A percentile compares a stretch with the other conserved stretches of the same genome.
Conservation (phyloP, 371 early-diverging fungal genomes). For the Mucor circinelloides region DNA sequence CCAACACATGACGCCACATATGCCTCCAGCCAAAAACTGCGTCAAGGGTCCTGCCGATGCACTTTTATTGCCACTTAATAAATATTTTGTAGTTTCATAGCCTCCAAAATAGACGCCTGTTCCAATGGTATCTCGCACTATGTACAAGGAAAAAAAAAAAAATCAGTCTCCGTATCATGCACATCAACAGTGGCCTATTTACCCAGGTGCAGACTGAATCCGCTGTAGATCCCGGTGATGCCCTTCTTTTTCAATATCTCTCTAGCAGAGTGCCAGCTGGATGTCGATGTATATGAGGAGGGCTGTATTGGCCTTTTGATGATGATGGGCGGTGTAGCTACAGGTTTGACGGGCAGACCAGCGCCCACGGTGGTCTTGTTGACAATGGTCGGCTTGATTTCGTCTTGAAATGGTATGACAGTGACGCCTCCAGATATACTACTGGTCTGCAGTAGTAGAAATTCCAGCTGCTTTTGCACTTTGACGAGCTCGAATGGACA, state of each 20-base stretch:
- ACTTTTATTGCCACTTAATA: conserved; percentile 45
- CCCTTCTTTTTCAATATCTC: conserved; percentile 60
- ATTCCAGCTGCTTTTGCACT: conserved; percentile 78
- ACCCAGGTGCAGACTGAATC: conserved; percentile 56
- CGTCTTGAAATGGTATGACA: conserved; percentile 29
- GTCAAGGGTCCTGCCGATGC: conserved; percentile 63
- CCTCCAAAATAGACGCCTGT: conserved; percentile 82
- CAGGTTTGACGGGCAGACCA: conserved; percentile 33
- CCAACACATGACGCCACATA: conserved; percentile 83
- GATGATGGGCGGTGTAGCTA: conserved; percentile 19
- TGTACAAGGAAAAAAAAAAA: neutral
- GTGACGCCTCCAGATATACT: conserved; percentile 53
- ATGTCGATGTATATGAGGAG: conserved; percentile 29
- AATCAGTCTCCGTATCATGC: neutral
- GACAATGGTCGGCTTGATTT: conserved; percentile 14
- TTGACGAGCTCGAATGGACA: conserved; percentile 84
- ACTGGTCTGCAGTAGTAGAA: conserved; percentile 57
- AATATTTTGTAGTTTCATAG: conserved; percentile 75
- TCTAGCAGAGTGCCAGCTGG: conserved; percentile 62
- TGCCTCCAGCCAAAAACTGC: conserved; percentile 79
- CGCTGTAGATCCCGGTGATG: conserved; percentile 49
- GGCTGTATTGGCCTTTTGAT: neutral
- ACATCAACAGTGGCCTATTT: neutral
- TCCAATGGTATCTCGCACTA: conserved; percentile 70
- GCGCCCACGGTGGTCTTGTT: conserved; percentile 37